Conservation (phyloP, 768 basidiomycete species). For the Tylopilus balloui region DNA sequence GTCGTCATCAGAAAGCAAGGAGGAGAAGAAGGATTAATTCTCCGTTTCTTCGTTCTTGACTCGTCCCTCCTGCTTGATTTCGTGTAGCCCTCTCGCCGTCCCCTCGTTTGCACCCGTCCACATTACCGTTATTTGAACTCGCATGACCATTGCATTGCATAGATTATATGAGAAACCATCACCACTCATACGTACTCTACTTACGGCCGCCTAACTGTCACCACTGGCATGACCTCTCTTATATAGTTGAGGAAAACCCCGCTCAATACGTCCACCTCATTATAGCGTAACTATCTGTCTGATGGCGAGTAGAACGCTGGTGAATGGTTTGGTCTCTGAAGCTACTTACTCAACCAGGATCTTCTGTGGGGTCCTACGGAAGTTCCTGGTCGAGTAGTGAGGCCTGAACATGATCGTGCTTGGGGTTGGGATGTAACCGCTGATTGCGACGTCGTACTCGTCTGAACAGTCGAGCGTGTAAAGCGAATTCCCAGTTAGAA, state of each 20-base stretch:
- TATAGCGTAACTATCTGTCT: no score
- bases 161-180: constrained; percentile 29
- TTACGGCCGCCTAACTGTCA: constrained; percentile 17
- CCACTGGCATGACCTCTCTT: constrained; percentile 3
- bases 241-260: constrained; percentile 21
- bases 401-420: no score
- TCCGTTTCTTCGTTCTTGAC: neutral
- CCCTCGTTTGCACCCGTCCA: constrained; percentile 22
- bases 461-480: no score
- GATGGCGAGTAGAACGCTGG: no score
- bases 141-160: constrained; percentile 21
- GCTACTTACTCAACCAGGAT: neutral
- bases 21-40: constrained; percentile 83
- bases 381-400: no score
- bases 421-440: no score
- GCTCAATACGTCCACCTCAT: constrained; percentile 17
- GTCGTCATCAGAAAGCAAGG: constrained; percentile 41
- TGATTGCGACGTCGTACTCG: no score
- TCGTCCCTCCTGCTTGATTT: constrained; percentile 9
- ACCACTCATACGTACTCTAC: constrained; percentile 24
- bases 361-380: no score
- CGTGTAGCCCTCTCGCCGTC: constrained; percentile 17
- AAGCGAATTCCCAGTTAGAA: no score
- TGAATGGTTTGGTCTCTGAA: no score
- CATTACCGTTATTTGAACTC: constrained; percentile 1